A percentile compares a stretch with the other conserved stretches of the same genome.
These are phyloP conservation scores for Podospora pseudoanserina DNA, from an alignment of 495 filamentous ascomycete species.

Conservation along the genomic window DNA sequence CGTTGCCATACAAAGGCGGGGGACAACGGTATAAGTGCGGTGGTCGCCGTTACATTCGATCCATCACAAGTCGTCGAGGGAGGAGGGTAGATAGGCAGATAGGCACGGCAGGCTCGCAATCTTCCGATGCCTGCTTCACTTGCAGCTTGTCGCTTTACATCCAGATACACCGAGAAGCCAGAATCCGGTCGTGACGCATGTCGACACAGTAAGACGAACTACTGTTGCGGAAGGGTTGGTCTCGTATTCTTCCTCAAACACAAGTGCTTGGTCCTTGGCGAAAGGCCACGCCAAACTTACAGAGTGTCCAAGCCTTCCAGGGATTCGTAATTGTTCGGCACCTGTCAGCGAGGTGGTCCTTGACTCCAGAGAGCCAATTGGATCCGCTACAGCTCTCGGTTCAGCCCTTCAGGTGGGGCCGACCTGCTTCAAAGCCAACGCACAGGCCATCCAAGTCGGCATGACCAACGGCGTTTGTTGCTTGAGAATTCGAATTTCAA, in stretches of 20 bases:
- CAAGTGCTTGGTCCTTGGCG: neutral
- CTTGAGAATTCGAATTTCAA: neutral
- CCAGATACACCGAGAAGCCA: neutral
- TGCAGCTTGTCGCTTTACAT: neutral
- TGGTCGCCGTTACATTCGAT: conserved; percentile 9
- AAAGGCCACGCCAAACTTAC: neutral
- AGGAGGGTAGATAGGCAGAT: too few species aligned
- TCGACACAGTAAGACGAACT: neutral
- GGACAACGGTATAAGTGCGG: neutral
- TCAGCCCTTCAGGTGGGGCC: conserved; percentile 7
- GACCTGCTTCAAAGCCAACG: neutral
- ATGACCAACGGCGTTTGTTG: neutral
- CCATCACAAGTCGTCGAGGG: conserved; percentile 12
- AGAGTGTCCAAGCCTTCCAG: conserved; percentile 9
- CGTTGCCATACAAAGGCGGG: conserved; percentile 11
- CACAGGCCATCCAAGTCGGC: neutral
- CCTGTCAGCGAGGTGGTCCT: conserved; percentile 7
- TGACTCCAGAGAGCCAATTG: neutral
- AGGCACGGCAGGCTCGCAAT: neutral
- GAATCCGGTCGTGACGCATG: conserved; percentile 3
- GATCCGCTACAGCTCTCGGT: neutral
- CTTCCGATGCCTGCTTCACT: neutral
- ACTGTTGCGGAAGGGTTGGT: neutral
- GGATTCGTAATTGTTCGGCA: conserved; percentile 15
- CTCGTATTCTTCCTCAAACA: neutral